Conservation (phyloP, 2,329 filamentous ascomycete species). For the Thielaviopsis populi region DNA sequence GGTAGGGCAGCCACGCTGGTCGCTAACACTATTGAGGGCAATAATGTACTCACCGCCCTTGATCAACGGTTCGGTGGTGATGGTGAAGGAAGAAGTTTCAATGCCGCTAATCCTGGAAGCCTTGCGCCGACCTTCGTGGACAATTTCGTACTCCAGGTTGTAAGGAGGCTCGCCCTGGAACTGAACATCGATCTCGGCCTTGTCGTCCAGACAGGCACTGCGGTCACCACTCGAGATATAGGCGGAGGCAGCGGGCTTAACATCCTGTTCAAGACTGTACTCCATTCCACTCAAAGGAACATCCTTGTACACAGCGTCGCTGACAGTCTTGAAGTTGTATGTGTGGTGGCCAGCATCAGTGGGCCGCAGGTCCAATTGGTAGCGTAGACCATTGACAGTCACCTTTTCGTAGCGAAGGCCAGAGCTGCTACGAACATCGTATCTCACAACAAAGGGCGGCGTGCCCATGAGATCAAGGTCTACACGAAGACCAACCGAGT, state of each 20-base stretch:
- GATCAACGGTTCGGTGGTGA: constrained; percentile 58
- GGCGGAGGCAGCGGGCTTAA: constrained; percentile 83
- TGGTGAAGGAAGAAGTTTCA: constrained; percentile 45
- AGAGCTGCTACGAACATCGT: constrained; percentile 53
- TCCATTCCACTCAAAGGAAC: constrained; percentile 46
- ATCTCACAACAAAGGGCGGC: constrained; percentile 74
- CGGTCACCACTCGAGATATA: constrained; percentile 44
- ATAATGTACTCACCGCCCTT: constrained; percentile 85
- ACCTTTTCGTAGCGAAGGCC: constrained; percentile 40
- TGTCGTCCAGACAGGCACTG: constrained; percentile 69
- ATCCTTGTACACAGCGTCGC: constrained; percentile 65
- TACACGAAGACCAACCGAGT: constrained; percentile 77
- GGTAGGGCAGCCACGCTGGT: constrained; percentile 73
- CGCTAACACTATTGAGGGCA: constrained; percentile 71
- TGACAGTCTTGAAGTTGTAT: constrained; percentile 69
- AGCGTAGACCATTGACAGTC: constrained; percentile 53
- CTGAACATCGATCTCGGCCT: constrained; percentile 56
- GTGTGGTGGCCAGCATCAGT: constrained; percentile 68
- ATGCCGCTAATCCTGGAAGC: constrained; percentile 52
- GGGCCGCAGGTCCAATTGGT: constrained; percentile 74
- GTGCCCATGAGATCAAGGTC: constrained; percentile 83
- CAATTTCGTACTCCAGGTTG: constrained; percentile 78
- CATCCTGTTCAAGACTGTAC: constrained; percentile 65
- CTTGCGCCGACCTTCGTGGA: constrained; percentile 74
- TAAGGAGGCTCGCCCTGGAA: constrained; percentile 77